These are phyloP conservation scores for Colletotrichum cuscutae DNA, from an alignment of 2,329 filamentous ascomycete species.

Conservation along the genomic window DNA sequence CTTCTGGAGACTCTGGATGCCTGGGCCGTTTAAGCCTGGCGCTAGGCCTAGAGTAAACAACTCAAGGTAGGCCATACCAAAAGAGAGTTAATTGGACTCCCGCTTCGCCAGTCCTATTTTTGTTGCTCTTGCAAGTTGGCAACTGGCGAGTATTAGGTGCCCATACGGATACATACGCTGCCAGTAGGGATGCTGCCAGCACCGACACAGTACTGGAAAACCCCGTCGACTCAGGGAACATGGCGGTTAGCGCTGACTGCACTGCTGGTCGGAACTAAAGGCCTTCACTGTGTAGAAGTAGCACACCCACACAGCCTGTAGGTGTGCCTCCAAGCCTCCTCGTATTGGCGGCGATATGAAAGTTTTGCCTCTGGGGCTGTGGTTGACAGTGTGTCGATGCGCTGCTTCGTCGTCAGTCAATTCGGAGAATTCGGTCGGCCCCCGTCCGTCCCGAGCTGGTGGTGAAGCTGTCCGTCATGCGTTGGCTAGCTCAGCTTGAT, in stretches of 20 bases:
- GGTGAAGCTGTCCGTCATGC: neutral
- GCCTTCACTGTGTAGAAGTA: neutral
- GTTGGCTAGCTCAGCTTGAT: neutral
- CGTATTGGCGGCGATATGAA: neutral
- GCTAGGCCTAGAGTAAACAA: conserved; percentile 13
- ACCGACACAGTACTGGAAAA: neutral
- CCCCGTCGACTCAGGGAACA: neutral
- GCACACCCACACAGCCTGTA: neutral
- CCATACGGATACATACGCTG: too few species aligned
- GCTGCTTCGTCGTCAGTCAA: neutral
- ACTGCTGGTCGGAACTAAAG: neutral
- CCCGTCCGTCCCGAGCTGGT: neutral
- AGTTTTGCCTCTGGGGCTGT: neutral
- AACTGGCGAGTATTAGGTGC: too few species aligned
- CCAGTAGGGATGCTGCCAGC: neutral
- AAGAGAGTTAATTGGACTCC: conserved; percentile 31
- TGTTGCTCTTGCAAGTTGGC: neutral
- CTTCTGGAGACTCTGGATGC: neutral
- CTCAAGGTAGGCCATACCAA: conserved; percentile 13
- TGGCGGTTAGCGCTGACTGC: neutral
- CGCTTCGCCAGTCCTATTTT: conserved; percentile 21
- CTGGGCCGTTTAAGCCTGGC: conserved; percentile 9
- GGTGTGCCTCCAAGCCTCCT: neutral
- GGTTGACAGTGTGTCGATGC: neutral
- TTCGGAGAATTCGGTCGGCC: neutral